Conservation (phyloP, 176 grass and related monocot species). For the sorghum (Sorghum bicolor) region Sorghum_bicolor_NCBIv3 NC_012876.2:6623501-6624000, state of each 20-base stretch:
- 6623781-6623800: constrained; percentile 92
- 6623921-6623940: constrained; percentile 69
- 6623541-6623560: constrained; percentile 43
- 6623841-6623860: constrained; percentile 74
- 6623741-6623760: constrained; percentile 94
- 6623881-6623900: constrained; percentile 78
- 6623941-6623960: constrained; percentile 95
- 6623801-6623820: constrained; percentile 66
- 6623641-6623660: constrained; percentile 77
- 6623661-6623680: constrained; percentile 68
- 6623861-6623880: constrained; percentile 29
- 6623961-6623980: constrained; percentile 97
- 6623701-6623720: constrained; percentile 93
- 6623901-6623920: constrained; percentile 54
- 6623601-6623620: constrained; percentile 96
- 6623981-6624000: constrained; percentile 96
- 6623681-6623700: constrained; percentile 89
- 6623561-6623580: constrained; percentile 29
- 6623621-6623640: constrained; percentile 92
- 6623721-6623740: constrained; percentile 74
- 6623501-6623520: constrained; percentile 30
- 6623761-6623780: constrained; percentile 94
- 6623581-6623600: constrained; percentile 75
- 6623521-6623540: constrained; percentile 37
- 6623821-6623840: constrained; percentile 72